Evolutionary conservation across 768 basidiomycete species (phyloP).

Genomic region (Russula griseocarnosa): DNA sequence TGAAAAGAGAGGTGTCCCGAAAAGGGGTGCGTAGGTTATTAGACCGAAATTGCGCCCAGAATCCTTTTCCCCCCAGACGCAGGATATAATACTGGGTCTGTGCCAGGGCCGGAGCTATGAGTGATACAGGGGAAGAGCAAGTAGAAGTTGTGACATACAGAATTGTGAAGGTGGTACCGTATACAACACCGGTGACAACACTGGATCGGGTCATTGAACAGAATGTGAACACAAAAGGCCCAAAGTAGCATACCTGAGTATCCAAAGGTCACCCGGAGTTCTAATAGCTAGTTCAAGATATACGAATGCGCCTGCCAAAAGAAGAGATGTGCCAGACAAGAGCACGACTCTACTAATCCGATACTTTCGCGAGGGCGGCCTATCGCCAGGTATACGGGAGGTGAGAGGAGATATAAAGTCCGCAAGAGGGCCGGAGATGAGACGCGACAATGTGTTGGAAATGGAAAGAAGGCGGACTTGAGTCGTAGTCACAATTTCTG

Average conservation of each 20-base stretch:
- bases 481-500: conserved; percentile 44
- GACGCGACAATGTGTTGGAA: conserved; percentile 66
- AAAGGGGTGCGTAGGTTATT: conserved; percentile 68
- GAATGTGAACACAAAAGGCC: neutral
- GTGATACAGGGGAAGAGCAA: conserved; percentile 1
- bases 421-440: conserved; percentile 64
- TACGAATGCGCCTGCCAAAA: conserved; percentile 50
- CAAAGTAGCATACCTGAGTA: conserved; percentile 52
- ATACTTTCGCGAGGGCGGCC: conserved; percentile 45
- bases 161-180: conserved; percentile 67
- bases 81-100: conserved; percentile 67
- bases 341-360: conserved; percentile 61
- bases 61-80: conserved; percentile 67
- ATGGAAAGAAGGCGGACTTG: conserved; percentile 71
- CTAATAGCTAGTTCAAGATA: conserved; percentile 52
- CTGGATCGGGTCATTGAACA: conserved; percentile 36
- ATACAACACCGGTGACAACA: conserved; percentile 60
- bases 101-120: conserved; percentile 8
- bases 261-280: conserved; percentile 56
- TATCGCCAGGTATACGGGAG: conserved; percentile 40
- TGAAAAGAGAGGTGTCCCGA: conserved; percentile 72
- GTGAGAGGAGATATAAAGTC: conserved; percentile 67
- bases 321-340: conserved; percentile 45
- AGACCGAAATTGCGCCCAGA: conserved; percentile 75
- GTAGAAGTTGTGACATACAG: conserved; percentile 45